phyloP scores from a whole-genome alignment of 495 filamentous ascomycete species.

The Podospora pseudopauciseta region DNA sequence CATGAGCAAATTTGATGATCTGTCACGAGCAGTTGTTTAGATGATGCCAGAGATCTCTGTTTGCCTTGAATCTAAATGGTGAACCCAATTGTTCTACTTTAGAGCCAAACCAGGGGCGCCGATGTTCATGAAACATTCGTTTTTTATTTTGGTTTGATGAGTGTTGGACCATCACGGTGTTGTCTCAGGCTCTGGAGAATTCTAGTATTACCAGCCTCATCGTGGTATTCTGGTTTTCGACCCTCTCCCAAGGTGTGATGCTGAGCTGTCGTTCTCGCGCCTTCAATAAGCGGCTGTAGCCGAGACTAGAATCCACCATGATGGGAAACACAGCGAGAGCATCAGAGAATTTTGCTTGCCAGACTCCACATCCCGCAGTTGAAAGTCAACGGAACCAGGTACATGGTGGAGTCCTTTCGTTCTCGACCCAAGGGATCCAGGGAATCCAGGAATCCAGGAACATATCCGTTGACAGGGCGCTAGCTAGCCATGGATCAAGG shows the following conservation, averaged over 20 bases:
- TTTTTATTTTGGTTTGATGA: too few relatives aligned
- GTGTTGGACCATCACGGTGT: too few relatives aligned
- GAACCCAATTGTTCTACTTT: too few relatives aligned
- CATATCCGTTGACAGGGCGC: not conserved
- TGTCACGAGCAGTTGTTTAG: not conserved
- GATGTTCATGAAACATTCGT: too few relatives aligned
- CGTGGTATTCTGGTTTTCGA: too few relatives aligned
- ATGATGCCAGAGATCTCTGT: not conserved
- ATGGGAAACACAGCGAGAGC: not conserved
- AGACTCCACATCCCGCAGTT: not conserved
- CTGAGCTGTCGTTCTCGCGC: not conserved
- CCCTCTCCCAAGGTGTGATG: too few relatives aligned
- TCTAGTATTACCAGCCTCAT: too few relatives aligned
- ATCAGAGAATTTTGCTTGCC: not conserved
- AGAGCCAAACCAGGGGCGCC: too few relatives aligned
- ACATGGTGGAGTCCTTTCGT: not conserved
- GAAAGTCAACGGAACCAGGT: not conserved
- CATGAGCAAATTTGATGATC: constrained; percentile 51
- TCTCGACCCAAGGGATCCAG: not conserved
- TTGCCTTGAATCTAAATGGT: not conserved
- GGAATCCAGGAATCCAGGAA: not conserved
- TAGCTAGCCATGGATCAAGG: too few relatives aligned
- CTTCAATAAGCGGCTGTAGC: constrained; percentile 4
- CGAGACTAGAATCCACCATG: not conserved
- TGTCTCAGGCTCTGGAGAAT: too few relatives aligned